Base-by-base conservation (phyloP, 306 rosid genomes). In the Phaseolus lunatus region DNA sequence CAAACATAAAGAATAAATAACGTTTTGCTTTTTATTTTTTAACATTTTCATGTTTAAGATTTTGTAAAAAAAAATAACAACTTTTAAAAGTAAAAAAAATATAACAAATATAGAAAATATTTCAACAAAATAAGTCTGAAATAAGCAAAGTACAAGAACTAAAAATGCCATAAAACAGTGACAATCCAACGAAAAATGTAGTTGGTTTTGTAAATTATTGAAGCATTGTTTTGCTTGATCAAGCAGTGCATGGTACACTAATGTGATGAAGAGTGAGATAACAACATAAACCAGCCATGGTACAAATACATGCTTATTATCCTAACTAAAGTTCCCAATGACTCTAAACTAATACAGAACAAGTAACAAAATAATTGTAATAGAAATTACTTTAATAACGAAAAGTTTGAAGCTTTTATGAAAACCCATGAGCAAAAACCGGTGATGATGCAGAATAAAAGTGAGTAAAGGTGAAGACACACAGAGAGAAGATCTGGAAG, bases 401-500 rank as follows among this genome's bases (percentile, higher is more conserved):
- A 33, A 35, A 31, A 71, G 3, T 1, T 33, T 22, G 0, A 53
- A 19, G 65, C 22, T 22, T 13, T 26, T 43, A 12, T 43, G 48
- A 43, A 43, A 43, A 12, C 4, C 16, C 48, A 43, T 43, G 15
- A 43, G 48, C 5, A 43, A 12, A 11, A 11, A 43, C 16, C 5
- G 48, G 16, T 43, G 3, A 65, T 10, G 49, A 65, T 19, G 49
- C 5, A 39, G 7, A 44, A 44, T 14, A 24, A 22, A 13, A 12
- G 2, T 15, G 49, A 6, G 16, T n/a, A 10, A 18, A 37, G 22
- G 52, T 20, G 1, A 67, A 52, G 5, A 19, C 37, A 12, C 20
- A 49, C 79, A 22, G 35, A 29, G 80, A 20, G 80, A 33, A 19
- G 26, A 76, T 76, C 59, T 64, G 63, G 72, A 76, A 50, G 80